Percentiles rank a stretch among this genome's conserved stretches.
Conservation (phyloP, 2,329 filamentous ascomycete species). For the Aspergillus sp. region DNA sequence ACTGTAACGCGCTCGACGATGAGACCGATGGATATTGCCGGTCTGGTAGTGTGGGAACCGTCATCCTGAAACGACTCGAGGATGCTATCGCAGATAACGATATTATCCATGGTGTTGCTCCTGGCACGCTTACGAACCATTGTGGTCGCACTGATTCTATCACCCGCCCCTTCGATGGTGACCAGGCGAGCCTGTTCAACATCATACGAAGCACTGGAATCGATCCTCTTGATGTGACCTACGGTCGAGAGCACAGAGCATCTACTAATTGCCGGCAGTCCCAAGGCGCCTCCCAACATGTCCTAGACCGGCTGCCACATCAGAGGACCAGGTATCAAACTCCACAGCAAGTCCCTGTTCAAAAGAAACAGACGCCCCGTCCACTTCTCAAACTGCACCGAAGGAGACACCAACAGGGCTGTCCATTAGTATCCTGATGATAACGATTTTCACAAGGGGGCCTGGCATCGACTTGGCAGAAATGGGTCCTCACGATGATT, state of each 20-base stretch:
- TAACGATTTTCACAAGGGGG: slow-evolving; percentile 38
- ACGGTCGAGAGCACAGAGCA: slow-evolving; percentile 23
- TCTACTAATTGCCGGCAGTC: too few relatives aligned
- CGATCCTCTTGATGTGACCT: slow-evolving; percentile 30
- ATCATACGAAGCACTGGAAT: slow-evolving; percentile 32
- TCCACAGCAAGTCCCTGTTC: too few relatives aligned
- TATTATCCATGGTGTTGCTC: slow-evolving; percentile 38
- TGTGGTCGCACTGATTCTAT: slow-evolving; percentile 42
- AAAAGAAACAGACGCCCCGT: too few relatives aligned
- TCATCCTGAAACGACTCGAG: slow-evolving; percentile 47
- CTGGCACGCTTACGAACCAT: slow-evolving; percentile 38
- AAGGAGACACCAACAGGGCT: too few relatives aligned
- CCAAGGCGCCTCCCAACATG: too few relatives aligned
- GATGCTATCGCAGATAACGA: slow-evolving; percentile 48
- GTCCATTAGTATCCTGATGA: slow-evolving; percentile 19
- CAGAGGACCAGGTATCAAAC: too few relatives aligned
- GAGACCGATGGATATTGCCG: slow-evolving; percentile 50
- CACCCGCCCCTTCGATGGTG: slow-evolving; percentile 35
- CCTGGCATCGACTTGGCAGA: slow-evolving; percentile 53
- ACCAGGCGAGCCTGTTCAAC: slow-evolving; percentile 30
- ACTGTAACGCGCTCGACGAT: slow-evolving; percentile 46
- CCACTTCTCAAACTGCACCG: too few relatives aligned
- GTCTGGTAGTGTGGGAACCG: slow-evolving; percentile 43
- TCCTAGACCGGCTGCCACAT: too few relatives aligned
- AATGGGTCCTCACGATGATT: slow-evolving; percentile 53